Conservation (phyloP, 352 stramenopile genomes). For the Phytophthora fragariae region DNA sequence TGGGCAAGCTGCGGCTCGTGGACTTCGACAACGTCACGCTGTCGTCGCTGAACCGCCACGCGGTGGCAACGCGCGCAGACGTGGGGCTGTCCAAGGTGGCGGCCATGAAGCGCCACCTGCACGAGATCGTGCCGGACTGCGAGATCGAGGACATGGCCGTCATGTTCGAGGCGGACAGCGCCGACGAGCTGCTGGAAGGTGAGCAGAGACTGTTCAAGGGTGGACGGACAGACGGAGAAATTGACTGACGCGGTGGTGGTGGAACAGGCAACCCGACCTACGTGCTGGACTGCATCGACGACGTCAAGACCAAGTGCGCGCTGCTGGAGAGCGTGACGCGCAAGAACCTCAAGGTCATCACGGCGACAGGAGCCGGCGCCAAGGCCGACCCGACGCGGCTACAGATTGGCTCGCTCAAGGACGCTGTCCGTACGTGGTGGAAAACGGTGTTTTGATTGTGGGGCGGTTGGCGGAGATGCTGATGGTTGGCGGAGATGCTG, state of each 20-base stretch:
- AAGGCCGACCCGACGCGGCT: constrained; percentile 97
- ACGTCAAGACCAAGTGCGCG: constrained; percentile 97
- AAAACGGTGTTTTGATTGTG: neutral
- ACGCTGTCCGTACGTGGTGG: constrained; percentile 82
- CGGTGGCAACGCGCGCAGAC: constrained; percentile 95
- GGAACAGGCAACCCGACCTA: constrained; percentile 85
- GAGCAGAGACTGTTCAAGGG: neutral
- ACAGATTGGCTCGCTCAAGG: constrained; percentile 96
- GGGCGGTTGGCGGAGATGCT: neutral
- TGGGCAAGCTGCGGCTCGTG: constrained; percentile 95
- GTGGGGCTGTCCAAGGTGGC: constrained; percentile 96
- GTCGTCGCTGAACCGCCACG: constrained; percentile 99
- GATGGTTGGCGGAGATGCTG: neutral
- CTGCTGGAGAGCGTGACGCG: constrained; percentile 93
- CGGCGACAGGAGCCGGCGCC: constrained; percentile 92
- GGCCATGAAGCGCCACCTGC: constrained; percentile 87
- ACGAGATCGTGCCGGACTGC: constrained; percentile 80
- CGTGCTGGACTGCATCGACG: constrained; percentile 99
- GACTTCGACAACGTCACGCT: constrained; percentile 99
- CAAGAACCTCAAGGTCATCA: constrained; percentile 86
- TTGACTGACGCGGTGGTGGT: neutral
- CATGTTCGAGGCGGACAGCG: constrained; percentile 91
- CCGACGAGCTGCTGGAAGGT: constrained; percentile 84
- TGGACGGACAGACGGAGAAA: neutral
- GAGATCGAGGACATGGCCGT: constrained; percentile 88